A percentile compares a stretch with the other conserved stretches of the same genome.
phyloP scores from a whole-genome alignment of 2,329 filamentous ascomycete species.

The Ophiostoma sp. region DNA sequence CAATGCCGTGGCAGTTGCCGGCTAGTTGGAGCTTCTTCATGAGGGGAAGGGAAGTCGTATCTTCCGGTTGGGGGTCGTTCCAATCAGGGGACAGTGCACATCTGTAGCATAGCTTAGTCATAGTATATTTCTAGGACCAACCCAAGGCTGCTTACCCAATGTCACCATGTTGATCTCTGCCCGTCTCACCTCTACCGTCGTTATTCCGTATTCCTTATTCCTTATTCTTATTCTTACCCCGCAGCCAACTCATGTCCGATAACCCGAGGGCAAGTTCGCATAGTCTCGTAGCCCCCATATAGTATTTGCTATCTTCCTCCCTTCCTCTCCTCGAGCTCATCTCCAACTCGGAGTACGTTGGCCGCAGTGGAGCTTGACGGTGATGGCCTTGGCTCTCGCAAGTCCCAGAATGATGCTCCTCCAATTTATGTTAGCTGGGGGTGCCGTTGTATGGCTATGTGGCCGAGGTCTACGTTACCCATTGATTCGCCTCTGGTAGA shows the following conservation, averaged over 20 bases:
- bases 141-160: background rate
- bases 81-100: too few relatives aligned
- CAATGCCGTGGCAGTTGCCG: background rate
- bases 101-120: background rate
- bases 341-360: background rate
- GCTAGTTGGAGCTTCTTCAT: background rate
- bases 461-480: background rate
- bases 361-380: background rate
- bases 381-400: too few relatives aligned
- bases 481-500: background rate
- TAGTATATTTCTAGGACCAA: too few relatives aligned
- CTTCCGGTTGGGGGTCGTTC: too few relatives aligned
- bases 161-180: background rate
- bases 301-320: too few relatives aligned
- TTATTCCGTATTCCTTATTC: background rate
- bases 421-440: too few relatives aligned
- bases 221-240: conserved; percentile 7
- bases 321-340: background rate
- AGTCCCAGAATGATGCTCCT: too few relatives aligned
- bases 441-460: background rate
- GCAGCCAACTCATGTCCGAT: background rate
- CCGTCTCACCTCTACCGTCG: background rate
- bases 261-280: background rate
- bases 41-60: too few relatives aligned
- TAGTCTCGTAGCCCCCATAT: background rate